Conservation (phyloP, 768 basidiomycete genomes). For the Tephrocybe sp. region DNA sequence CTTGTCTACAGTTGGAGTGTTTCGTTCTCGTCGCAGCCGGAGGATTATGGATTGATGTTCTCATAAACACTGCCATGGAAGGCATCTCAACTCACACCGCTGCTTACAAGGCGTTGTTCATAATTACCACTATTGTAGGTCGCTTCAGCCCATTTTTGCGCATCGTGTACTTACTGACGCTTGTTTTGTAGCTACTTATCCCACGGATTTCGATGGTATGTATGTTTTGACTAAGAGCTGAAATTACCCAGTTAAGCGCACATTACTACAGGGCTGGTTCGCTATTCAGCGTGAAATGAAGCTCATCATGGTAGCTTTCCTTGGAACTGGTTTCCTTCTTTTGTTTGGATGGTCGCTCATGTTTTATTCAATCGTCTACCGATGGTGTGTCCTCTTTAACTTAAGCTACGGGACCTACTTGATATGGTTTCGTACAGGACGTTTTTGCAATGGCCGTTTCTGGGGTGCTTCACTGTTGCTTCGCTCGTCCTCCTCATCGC, state of each 20-base stretch:
- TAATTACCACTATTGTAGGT: constrained; percentile 45
- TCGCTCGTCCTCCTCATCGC: constrained; percentile 44
- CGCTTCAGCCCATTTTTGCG: neutral
- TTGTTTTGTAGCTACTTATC: constrained; percentile 30
- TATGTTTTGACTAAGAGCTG: neutral
- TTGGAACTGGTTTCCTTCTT: constrained; percentile 39
- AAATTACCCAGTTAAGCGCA: neutral
- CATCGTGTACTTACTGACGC: neutral
- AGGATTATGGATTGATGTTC: constrained; percentile 57
- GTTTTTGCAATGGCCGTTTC: constrained; percentile 47
- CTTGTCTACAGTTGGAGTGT: constrained; percentile 52
- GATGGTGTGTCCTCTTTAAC: constrained; percentile 33
- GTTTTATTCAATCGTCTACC: constrained; percentile 46
- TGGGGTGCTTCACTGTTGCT: constrained; percentile 43
- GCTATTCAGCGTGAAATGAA: constrained; percentile 48
- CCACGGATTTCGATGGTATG: constrained; percentile 56
- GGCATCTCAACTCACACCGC: constrained; percentile 38
- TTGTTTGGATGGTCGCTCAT: constrained; percentile 39
- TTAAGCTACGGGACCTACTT: neutral
- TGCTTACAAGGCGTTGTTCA: constrained; percentile 45
- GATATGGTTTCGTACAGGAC: constrained; percentile 31
- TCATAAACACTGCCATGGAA: constrained; percentile 46
- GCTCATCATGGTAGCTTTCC: constrained; percentile 40
- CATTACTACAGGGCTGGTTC: constrained; percentile 47
- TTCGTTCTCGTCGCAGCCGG: constrained; percentile 51